Evolutionary conservation across 257 asterid genomes (phyloP).

Genomic region (Penstemon davidsonii): DNA sequence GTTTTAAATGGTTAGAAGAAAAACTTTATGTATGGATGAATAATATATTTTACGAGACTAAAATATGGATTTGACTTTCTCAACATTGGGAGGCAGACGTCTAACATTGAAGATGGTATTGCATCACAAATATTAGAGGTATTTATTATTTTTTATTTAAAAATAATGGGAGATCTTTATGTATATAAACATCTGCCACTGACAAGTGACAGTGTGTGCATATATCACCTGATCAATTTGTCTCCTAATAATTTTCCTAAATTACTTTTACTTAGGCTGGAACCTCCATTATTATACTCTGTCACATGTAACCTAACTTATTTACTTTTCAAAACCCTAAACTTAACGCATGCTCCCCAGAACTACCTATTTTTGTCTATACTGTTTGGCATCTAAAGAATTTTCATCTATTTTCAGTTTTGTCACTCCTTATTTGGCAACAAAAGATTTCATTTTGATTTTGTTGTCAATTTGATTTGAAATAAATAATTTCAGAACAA

Average conservation of each 20-base stretch:
- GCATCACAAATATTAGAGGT: neutral
- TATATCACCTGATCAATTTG: slow-evolving; percentile 1
- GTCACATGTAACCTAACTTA: no score
- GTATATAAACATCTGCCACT: slow-evolving; percentile 18
- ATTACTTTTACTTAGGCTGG: neutral
- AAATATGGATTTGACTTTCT: no score
- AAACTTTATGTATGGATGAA: no score
- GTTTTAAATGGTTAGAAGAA: no score
- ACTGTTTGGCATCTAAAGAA: slow-evolving; percentile 6
- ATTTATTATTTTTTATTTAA: no score
- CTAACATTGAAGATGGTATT: no score
- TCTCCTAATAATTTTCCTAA: slow-evolving; percentile 10
- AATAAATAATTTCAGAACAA: no score
- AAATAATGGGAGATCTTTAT: neutral
- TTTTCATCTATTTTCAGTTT: slow-evolving; percentile 16
- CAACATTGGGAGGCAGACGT: no score
- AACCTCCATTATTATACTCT: neutral
- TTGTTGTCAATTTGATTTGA: neutral
- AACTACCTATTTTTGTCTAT: slow-evolving; percentile 18
- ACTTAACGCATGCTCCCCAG: slow-evolving; percentile 6
- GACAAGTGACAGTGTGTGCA: slow-evolving; percentile 14
- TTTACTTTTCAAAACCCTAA: neutral
- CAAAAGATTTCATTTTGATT: slow-evolving; percentile 20
- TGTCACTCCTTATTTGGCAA: slow-evolving; percentile 27
- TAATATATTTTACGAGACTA: no score